phyloP scores from a whole-genome alignment of 2,329 filamentous ascomycete species.

The Rutstroemia sp. region DNA sequence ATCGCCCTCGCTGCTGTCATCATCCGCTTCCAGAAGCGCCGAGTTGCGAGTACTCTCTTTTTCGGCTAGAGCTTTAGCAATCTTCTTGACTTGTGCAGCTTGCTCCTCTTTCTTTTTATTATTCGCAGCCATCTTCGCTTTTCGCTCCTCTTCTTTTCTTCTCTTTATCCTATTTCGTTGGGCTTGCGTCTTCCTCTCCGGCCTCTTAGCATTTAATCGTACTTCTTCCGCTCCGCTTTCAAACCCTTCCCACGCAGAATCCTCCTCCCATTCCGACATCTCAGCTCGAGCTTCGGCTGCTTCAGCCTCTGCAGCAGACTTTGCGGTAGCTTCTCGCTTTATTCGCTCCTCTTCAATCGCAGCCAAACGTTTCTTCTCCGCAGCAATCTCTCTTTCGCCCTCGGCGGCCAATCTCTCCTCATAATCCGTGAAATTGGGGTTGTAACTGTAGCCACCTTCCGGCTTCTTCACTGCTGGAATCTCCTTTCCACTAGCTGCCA shows the following conservation, averaged over 20 bases:
- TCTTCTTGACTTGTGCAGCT: conserved; percentile 61
- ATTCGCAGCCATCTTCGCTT: conserved; percentile 66
- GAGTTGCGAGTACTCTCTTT: conserved; percentile 45
- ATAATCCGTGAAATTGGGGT: conserved; percentile 83
- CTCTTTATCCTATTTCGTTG: conserved; percentile 85
- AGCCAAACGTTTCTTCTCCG: conserved; percentile 66
- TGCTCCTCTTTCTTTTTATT: conserved; percentile 69
- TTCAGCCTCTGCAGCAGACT: conserved; percentile 66
- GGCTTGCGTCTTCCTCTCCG: conserved; percentile 75
- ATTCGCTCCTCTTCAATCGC: conserved; percentile 60
- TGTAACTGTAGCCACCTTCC: conserved; percentile 81
- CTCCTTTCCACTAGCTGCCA: conserved; percentile 73
- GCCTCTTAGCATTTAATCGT: conserved; percentile 60
- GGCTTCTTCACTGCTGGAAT: conserved; percentile 75
- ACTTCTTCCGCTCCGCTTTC: conserved; percentile 74
- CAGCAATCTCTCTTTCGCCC: conserved; percentile 70
- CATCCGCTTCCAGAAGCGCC: conserved; percentile 36
- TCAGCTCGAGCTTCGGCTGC: conserved; percentile 62
- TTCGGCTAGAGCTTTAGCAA: conserved; percentile 56
- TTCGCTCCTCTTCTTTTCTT: conserved; percentile 78
- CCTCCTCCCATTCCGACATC: conserved; percentile 70
- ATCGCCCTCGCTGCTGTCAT: conserved; percentile 48
- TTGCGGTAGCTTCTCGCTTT: conserved; percentile 58
- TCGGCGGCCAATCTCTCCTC: conserved; percentile 67
- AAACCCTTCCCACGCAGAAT: conserved; percentile 85